Evolutionary conservation across 768 basidiomycete genomes (phyloP).

Genomic region (Xerocomellus intermedius): DNA sequence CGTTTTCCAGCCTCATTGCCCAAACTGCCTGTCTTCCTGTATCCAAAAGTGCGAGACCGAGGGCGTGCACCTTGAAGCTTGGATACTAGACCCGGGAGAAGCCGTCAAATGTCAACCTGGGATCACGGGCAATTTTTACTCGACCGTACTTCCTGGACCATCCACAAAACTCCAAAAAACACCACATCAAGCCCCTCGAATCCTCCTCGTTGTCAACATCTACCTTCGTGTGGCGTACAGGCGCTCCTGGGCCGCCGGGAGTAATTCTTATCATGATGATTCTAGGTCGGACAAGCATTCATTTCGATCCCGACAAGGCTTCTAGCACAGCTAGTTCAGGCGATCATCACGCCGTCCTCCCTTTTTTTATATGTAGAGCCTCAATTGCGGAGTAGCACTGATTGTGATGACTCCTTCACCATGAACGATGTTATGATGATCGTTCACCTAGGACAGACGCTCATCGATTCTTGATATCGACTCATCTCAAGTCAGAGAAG

Average conservation of each 20-base stretch:
- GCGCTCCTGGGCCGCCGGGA: background rate
- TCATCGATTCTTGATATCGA: conserved; percentile 5
- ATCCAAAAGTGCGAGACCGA: background rate
- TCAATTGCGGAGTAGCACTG: background rate
- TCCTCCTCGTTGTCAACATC: conserved; percentile 11
- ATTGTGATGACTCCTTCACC: background rate
- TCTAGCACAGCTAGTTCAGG: background rate
- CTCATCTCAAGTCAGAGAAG: conserved; percentile 9
- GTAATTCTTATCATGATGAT: background rate
- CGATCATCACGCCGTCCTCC: background rate
- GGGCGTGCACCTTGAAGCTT: background rate
- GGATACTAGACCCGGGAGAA: background rate
- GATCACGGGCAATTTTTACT: background rate
- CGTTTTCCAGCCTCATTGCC: background rate
- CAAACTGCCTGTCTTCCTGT: background rate
- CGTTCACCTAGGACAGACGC: conserved; percentile 2
- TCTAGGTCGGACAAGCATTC: background rate
- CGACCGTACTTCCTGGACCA: too few relatives aligned
- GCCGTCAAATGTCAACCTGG: background rate
- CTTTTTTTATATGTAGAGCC: background rate
- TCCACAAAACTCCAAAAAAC: background rate
- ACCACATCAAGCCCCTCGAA: background rate
- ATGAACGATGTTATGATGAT: background rate
- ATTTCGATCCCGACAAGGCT: background rate
- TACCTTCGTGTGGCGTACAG: background rate